phyloP scores from a whole-genome alignment of 768 basidiomycete species.

The Tricholoma bakamatsutake region DNA sequence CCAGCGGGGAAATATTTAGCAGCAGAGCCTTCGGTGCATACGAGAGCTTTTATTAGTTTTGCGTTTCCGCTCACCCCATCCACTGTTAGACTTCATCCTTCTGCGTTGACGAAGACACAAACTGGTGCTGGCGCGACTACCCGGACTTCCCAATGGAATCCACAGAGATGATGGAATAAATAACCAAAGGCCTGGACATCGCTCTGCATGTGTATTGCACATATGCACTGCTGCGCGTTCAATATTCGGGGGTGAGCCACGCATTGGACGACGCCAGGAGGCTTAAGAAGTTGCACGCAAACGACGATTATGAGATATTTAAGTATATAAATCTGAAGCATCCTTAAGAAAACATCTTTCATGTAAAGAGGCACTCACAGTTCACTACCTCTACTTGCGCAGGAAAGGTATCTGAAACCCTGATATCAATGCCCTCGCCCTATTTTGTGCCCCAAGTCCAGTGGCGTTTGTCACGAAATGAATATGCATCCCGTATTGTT shows the following conservation, averaged over 20 bases:
- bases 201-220: too few relatives aligned
- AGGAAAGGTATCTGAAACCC: conserved; percentile 90
- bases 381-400: conserved; percentile 27
- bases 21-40: neutral
- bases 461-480: conserved; percentile 87
- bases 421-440: conserved; percentile 79
- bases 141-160: too few relatives aligned
- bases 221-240: too few relatives aligned
- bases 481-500: conserved; percentile 85
- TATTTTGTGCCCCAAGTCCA: conserved; percentile 87
- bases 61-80: too few relatives aligned
- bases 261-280: too few relatives aligned
- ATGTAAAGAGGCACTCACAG: neutral
- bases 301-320: neutral
- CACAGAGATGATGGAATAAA: too few relatives aligned
- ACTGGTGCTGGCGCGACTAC: too few relatives aligned
- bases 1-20: neutral
- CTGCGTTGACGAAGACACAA: too few relatives aligned
- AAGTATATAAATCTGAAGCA: neutral
- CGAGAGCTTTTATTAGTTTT: too few relatives aligned
- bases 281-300: neutral
- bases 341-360: neutral
- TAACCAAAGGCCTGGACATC: too few relatives aligned
- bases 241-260: too few relatives aligned
- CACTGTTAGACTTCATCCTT: neutral